Base-by-base conservation (phyloP, 805 yeast genomes). In the fission yeast (Schizosaccharomyces pombe) region DNA sequence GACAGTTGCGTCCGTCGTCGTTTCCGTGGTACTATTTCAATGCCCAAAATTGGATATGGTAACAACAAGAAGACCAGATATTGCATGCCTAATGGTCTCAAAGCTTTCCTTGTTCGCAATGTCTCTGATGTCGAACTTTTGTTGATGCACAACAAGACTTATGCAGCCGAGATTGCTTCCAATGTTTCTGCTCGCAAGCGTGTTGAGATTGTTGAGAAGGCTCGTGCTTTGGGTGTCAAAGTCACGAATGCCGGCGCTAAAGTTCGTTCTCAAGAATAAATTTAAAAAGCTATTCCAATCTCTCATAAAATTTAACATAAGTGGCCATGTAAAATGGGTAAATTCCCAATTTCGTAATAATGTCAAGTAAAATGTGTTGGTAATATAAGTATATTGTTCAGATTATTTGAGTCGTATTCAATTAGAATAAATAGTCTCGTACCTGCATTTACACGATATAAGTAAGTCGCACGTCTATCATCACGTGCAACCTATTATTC, bases 121-220 rank as follows among this genome's bases (percentile, higher is more conserved):
- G 68, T 80, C 62, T 78, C 78, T 72, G 98, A 89, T 72, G 82
- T 91, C 73, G 98, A 93, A 72, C 81, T 85, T 65, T 79, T 91
- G 71, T 78, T 86, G 72, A 75, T 93, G 79, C 96, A 91, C 86
- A 81, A 95, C 76, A 85, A 83, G 79, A 77, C 95, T 67, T 91
- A 85, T 75, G 98, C 99, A 73, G 99, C 98, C 72, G 99, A 91
- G 80, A 91, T 91, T 68, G 95, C 97, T 67, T 95, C 85, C 87
- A 85, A 82, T 74, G 91, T 91, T 66, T 87, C 97, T 66, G 85
- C 97, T 66, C 87, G 79, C 78, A 87, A 91, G 91, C 86, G 99
- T 80, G 87, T 87, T 70, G 87, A 76, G 69, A 85, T 91, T 67
- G 78, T 91, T 67, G 81, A 93, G 67, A 86, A 85, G 77, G 99